A percentile compares a stretch with the other conserved stretches of the same genome.
Evolutionary conservation across 305 asterid species (phyloP).

Genomic region (Caryopteris hybrid): DNA sequence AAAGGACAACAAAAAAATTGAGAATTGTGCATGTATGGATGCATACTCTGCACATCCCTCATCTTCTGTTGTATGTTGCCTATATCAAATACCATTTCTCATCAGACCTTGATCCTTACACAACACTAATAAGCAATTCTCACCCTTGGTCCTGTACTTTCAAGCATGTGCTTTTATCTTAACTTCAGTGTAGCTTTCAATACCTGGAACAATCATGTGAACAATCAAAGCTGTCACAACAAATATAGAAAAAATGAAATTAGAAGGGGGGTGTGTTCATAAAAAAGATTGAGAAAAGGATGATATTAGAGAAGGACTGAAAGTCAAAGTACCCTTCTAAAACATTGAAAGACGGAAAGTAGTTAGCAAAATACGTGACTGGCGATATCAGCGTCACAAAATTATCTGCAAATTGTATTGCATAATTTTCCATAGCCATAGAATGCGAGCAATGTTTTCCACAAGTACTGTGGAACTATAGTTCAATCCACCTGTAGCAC

Average conservation of each 20-base stretch:
- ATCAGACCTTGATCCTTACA: background rate
- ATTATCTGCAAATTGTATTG: background rate
- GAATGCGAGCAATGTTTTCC: too few relatives aligned
- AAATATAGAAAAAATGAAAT: background rate
- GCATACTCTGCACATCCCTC: background rate
- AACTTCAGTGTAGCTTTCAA: conserved; percentile 7
- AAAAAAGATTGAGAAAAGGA: background rate
- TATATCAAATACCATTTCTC: background rate
- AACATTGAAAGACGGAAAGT: background rate
- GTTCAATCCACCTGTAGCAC: too few relatives aligned
- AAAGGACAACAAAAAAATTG: background rate
- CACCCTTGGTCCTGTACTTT: background rate
- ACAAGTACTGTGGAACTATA: background rate
- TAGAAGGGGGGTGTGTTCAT: background rate
- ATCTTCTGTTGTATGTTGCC: background rate
- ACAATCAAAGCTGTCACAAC: background rate
- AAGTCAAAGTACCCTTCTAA: background rate
- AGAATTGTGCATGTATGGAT: background rate
- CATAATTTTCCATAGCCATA: background rate
- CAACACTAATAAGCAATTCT: background rate
- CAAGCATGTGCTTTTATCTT: conserved; percentile 1
- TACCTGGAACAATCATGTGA: background rate
- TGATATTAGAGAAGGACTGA: background rate
- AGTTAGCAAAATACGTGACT: background rate
- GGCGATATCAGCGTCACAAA: too few relatives aligned